Conservation (phyloP, 768 basidiomycete genomes). For the Kondoa subrosea region DNA sequence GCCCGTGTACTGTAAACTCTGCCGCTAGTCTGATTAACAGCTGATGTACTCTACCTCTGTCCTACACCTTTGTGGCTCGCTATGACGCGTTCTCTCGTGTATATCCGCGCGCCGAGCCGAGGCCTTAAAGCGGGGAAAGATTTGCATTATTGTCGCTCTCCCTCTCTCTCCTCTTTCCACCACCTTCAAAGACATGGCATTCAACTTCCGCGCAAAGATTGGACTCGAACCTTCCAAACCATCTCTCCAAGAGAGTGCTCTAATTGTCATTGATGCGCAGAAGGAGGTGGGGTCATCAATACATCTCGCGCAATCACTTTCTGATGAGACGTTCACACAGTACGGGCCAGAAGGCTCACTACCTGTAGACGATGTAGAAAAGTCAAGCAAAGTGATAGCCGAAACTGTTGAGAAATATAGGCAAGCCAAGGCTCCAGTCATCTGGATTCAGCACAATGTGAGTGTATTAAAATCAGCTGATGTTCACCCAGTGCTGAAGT, state of each 20-base stretch:
- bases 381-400: constrained; percentile 5
- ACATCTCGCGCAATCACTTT: not conserved
- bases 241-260: constrained; percentile 11
- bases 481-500: too few relatives aligned
- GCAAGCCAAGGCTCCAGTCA: constrained; percentile 16
- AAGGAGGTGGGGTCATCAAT: not conserved
- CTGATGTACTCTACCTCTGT: not conserved
- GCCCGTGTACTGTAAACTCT: too few relatives aligned
- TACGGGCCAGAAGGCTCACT: constrained; percentile 18
- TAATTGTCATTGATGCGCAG: constrained; percentile 24
- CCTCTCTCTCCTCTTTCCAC: too few relatives aligned
- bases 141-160: too few relatives aligned
- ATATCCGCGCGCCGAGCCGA: too few relatives aligned
- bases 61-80: not conserved
- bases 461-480: constrained; percentile 14
- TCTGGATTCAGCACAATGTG: constrained; percentile 19
- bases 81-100: too few relatives aligned
- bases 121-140: too few relatives aligned
- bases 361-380: constrained; percentile 13
- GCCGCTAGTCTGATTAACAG: too few relatives aligned
- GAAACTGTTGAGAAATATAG: constrained; percentile 2
- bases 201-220: constrained; percentile 9
- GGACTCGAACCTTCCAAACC: constrained; percentile 16
- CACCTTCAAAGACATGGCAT: too few relatives aligned
- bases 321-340: not conserved